Conservation (phyloP, 2,329 filamentous ascomycete species). For the Furcasterigmium sp. region DNA sequence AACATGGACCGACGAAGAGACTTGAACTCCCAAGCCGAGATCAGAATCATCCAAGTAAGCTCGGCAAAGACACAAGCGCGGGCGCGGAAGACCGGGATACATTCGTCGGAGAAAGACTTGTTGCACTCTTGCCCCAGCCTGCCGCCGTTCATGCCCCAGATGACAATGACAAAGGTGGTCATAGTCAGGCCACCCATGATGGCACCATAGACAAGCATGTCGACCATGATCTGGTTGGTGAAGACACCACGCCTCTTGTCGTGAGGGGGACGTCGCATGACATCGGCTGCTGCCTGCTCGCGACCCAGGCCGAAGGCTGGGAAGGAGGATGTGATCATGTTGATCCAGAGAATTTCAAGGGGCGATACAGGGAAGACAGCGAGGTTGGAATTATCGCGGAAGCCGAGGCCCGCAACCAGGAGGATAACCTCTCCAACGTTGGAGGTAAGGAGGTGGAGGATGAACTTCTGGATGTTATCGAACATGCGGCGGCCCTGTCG, state of each 20-base stretch:
- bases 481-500: constrained; percentile 81
- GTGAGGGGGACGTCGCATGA: constrained; percentile 77
- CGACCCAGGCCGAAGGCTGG: constrained; percentile 85
- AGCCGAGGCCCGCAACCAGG: constrained; percentile 73
- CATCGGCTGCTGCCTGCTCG: constrained; percentile 67
- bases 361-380: constrained; percentile 85
- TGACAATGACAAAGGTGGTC: constrained; percentile 60
- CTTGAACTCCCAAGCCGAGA: constrained; percentile 76
- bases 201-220: constrained; percentile 74
- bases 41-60: constrained; percentile 67
- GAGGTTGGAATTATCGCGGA: constrained; percentile 65
- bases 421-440: constrained; percentile 83
- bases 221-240: constrained; percentile 69
- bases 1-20: constrained; percentile 68
- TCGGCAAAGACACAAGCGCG: constrained; percentile 69
- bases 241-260: constrained; percentile 65
- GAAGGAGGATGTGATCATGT: constrained; percentile 85
- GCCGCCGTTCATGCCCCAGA: constrained; percentile 51
- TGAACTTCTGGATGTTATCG: constrained; percentile 85
- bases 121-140: constrained; percentile 60
- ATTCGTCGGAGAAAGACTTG: constrained; percentile 47
- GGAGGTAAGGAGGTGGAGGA: constrained; percentile 71
- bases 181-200: constrained; percentile 70
- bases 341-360: constrained; percentile 88
- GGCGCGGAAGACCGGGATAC: constrained; percentile 60